These are phyloP conservation scores for Hymenochaete sp. DNA, from an alignment of 1,284 basidiomycete species.

Conservation along the genomic window DNA sequence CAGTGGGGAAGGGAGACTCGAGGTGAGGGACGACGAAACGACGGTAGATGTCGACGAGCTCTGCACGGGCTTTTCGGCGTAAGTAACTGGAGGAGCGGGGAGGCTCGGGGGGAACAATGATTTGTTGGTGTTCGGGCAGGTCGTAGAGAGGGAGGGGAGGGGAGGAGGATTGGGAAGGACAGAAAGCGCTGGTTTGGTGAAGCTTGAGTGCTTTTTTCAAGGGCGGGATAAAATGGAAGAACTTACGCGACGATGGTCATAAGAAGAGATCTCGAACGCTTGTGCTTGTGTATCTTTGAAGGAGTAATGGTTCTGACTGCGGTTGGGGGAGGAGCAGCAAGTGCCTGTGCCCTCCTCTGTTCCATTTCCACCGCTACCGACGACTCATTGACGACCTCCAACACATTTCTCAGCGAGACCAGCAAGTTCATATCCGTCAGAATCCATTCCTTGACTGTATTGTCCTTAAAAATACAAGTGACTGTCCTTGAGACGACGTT, in stretches of 20 bases:
- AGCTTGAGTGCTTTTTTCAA: neutral
- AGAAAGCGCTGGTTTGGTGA: conserved; percentile 11
- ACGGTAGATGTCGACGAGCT: conserved; percentile 68
- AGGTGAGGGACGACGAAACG: conserved; percentile 50
- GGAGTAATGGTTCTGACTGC: conserved; percentile 17
- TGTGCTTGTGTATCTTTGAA: conserved; percentile 29
- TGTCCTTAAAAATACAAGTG: conserved; percentile 49
- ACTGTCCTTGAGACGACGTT: conserved; percentile 41
- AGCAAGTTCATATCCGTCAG: conserved; percentile 31
- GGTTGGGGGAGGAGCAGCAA: conserved; percentile 19
- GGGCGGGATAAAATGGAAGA: neutral
- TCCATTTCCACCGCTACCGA: conserved; percentile 32
- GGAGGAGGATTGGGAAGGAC: conserved; percentile 24
- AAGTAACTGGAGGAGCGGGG: conserved; percentile 29
- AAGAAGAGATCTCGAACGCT: conserved; percentile 55
- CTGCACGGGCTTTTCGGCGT: conserved; percentile 62
- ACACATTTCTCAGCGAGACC: conserved; percentile 38
- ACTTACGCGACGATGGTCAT: conserved; percentile 60
- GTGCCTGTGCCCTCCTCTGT: conserved; percentile 27
- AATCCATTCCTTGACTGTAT: conserved; percentile 39
- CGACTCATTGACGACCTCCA: conserved; percentile 44
- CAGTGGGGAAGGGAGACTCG: conserved; percentile 29
- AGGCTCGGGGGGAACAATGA: conserved; percentile 10
- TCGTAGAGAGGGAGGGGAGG: conserved; percentile 23
- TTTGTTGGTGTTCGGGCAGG: conserved; percentile 17